phyloP scores from a whole-genome alignment of 306 rosid species.

The Casuarina glauca region DNA sequence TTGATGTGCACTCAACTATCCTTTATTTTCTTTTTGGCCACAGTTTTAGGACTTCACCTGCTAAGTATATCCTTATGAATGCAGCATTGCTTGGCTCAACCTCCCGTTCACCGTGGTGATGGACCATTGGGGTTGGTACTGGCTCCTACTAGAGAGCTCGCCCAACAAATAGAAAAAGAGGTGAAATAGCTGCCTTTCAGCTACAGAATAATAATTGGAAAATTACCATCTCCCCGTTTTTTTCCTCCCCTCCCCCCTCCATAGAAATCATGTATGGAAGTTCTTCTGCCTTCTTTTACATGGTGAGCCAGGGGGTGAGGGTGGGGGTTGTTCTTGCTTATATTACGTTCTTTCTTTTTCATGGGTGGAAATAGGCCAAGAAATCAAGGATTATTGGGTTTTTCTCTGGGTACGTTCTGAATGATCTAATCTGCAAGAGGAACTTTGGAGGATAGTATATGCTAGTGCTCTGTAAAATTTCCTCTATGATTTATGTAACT shows the following conservation, averaged over 20 bases:
- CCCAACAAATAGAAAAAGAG: constrained; percentile 92
- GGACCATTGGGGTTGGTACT: constrained; percentile 81
- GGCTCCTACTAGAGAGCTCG: constrained; percentile 95
- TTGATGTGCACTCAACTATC: constrained; percentile 13
- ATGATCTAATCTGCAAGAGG: neutral
- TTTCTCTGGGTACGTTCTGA: neutral
- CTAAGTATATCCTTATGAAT: neutral
- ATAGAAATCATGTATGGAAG: neutral
- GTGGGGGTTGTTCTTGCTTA: neutral
- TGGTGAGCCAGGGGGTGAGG: too few relatives aligned
- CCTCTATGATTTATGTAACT: neutral
- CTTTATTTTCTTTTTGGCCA: constrained; percentile 10
- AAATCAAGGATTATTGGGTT: neutral
- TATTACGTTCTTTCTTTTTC: neutral
- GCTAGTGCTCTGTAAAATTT: neutral
- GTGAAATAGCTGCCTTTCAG: constrained; percentile 36
- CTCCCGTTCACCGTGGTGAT: constrained; percentile 68
- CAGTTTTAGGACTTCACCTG: constrained; percentile 9
- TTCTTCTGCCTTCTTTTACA: neutral
- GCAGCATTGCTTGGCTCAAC: constrained; percentile 84
- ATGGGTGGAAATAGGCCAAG: neutral
- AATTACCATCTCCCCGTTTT: constrained; percentile 7
- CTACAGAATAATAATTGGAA: constrained; percentile 14
- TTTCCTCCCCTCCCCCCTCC: neutral
- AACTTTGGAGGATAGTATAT: neutral